Evolutionary conservation across 352 stramenopile genomes (phyloP), one percentile per base, ranked within the genome.

Genomic region (Phytophthora kernoviae): DNA sequence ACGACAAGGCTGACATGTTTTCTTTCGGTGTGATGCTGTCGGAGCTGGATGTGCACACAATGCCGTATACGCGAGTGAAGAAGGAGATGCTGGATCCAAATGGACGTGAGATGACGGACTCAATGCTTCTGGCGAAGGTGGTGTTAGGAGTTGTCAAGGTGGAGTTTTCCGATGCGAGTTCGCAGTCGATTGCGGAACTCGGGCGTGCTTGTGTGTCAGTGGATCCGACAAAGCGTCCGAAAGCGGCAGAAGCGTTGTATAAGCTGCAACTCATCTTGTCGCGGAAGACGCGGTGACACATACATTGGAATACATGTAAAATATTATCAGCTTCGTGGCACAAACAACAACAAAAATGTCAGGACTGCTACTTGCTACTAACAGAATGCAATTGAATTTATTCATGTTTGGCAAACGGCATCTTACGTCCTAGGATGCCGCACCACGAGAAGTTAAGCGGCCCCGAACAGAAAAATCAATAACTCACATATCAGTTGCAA

Each of bases 21-120:
- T 85, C 80, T 21, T 74, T 88, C 36, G 80, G 80, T 2, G 76
- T 86, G 24, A 72, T 88, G 32, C 52, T 88, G 9, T 78, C 74
- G 1, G 79, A 88, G 62, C 57, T 85, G 5, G 79, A 88, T 17
- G 72, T 65, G 18, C 61, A 70, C 22, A 41, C 47, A 9, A 40
- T 54, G 5, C 68, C 68, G 15, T 76, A 68, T 22, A 34, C 57
- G 8, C 34, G 41, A 11, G 40, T 51, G 17, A 73, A 62, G 30
- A 44, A 46, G 30, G 39, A 49, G 10, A 50, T 48, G 12, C 24
- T 40, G 17, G 45, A 67, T 10, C 58, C 41, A 24, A 62, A 54
- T 17, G 54, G 39, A 2, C 50, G 58, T 14, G 47, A 56, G 26
- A 34, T 64, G 47, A 12, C 53, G 8, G 61, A 74, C 20, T 65